Conservation (phyloP, 2,329 filamentous ascomycete species). For the Ophiostoma populinum region DNA sequence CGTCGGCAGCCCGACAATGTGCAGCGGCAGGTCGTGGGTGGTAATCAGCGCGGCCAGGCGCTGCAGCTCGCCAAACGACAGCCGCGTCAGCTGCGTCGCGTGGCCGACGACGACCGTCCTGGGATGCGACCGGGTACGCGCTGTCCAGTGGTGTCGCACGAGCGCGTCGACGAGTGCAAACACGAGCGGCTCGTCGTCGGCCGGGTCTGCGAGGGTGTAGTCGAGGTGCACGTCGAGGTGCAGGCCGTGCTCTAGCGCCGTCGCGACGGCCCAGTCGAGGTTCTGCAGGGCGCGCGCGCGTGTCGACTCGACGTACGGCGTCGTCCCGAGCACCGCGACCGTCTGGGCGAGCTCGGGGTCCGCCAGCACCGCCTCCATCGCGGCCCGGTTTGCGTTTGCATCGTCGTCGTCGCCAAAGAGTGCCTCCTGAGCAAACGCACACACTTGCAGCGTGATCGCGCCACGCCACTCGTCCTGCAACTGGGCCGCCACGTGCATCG, state of each 20-base stretch:
- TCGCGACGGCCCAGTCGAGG: constrained; percentile 43
- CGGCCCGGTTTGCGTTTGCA: constrained; percentile 30
- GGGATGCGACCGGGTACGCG: background rate
- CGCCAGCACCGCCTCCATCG: constrained; percentile 20
- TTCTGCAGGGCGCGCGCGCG: constrained; percentile 32
- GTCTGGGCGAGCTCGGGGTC: constrained; percentile 7
- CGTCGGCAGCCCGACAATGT: constrained; percentile 52
- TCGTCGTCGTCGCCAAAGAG: constrained; percentile 39
- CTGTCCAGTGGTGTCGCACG: constrained; percentile 30
- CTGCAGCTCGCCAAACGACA: constrained; percentile 30
- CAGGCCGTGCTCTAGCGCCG: constrained; percentile 30
- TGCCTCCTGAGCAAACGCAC: constrained; percentile 53
- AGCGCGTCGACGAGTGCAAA: constrained; percentile 36
- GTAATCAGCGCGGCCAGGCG: constrained; percentile 29
- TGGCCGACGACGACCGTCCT: constrained; percentile 46
- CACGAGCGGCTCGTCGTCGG: constrained; percentile 25
- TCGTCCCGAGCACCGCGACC: constrained; percentile 47
- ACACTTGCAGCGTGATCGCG: constrained; percentile 45
- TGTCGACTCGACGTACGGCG: constrained; percentile 49
- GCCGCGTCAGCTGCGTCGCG: constrained; percentile 47
- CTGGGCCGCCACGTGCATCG: constrained; percentile 32
- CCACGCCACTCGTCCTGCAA: constrained; percentile 37
- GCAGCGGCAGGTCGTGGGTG: constrained; percentile 33
- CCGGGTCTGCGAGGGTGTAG: constrained; percentile 39
- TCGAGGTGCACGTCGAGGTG: constrained; percentile 58